Evolutionary conservation across 345 rosid genomes (phyloP), one percentile per base, ranked within the genome.

Genomic region (Carallia pectinifolia): DNA sequence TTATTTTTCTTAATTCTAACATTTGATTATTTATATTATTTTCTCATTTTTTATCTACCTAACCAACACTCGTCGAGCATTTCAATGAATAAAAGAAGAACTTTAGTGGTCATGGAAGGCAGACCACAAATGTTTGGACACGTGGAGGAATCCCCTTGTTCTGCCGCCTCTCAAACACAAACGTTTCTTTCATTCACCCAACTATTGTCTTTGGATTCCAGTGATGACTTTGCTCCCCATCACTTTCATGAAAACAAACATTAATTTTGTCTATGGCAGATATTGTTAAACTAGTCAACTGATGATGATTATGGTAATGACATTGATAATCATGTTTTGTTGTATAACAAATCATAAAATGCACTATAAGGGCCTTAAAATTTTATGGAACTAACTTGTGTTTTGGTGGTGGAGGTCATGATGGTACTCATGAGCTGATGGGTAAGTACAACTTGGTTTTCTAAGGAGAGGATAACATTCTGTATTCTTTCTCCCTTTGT

Each of bases 391-490:
- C 44, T 69, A 62, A 59, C 59, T 66, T 78, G 40, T 23, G 40
- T 23, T 8, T 12, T 44, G 50, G n/a, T 64, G 81, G 85, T 77
- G 82, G 84, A 47, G 58, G 72, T 76, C 77, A 81, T 81, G 82
- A 80, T 74, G 82, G 29, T 58, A 23, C 31, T 50, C 23, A 15
- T 52, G 71, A 62, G 44, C 70, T 5, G 29, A 58, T 50, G 52
- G 82, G 79, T 52, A 63, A 77, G 85, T 66, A 75, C 74, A 71
- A 73, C 75, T 61, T 81, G 53, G 69, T 77, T 83, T 83, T 85
- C 81, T 12, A 18, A 66, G 39, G 50, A 71, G 0, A 66, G 34
- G 83, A 81, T 79, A 81, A 79, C 16, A 44, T 84, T 84, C 79
- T 76, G 60, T 81, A 74, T 10, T 62, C 53, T 31, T 72, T 69